Conservation (phyloP, 306 rosid genomes). For the Prunus davidiana region DNA sequence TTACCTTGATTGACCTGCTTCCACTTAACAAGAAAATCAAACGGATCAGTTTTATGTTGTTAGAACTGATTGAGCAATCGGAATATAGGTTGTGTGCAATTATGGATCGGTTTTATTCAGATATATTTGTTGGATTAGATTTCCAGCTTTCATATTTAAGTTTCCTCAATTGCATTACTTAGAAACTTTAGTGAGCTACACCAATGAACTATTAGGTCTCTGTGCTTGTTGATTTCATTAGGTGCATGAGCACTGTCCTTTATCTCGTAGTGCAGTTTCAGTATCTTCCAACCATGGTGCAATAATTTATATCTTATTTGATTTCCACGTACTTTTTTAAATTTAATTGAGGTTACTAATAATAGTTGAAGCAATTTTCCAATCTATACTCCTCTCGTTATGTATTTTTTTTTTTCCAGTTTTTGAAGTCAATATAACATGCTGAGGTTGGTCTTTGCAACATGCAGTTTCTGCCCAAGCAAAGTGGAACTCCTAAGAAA, state of each 20-base stretch:
- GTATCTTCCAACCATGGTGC: neutral
- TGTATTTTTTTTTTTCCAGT: neutral
- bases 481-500: constrained; percentile 82
- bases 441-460: constrained; percentile 20
- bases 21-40: neutral
- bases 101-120: neutral
- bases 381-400: neutral
- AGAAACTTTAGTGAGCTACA: neutral
- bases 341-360: neutral
- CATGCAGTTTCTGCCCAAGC: constrained; percentile 79
- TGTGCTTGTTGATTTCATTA: neutral
- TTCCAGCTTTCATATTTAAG: neutral
- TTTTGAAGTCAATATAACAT: constrained; percentile 14
- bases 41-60: neutral
- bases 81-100: neutral
- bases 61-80: neutral
- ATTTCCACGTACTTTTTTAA: neutral
- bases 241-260: neutral
- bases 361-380: no score
- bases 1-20: neutral
- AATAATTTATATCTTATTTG: neutral
- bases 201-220: neutral
- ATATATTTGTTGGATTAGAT: neutral
- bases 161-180: neutral
- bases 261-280: neutral